Conservation (phyloP, 1,284 basidiomycete species). For the Leccinum insolens region DNA sequence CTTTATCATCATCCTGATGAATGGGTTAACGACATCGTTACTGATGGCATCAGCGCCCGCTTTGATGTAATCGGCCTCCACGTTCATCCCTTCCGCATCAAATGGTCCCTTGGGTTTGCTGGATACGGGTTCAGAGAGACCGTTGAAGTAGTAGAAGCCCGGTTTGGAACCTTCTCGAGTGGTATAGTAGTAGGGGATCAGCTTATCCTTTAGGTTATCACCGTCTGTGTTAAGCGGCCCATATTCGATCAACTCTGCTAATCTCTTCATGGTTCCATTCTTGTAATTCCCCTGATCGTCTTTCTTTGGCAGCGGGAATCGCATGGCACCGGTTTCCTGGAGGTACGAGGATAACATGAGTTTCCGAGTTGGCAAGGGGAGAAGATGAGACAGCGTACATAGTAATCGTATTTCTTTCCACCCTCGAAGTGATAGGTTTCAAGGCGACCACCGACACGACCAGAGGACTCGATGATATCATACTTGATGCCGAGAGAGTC, state of each 20-base stretch:
- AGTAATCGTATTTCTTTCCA: slow-evolving; percentile 21
- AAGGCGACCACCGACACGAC: slow-evolving; percentile 36
- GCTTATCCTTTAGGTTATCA: slow-evolving; percentile 6
- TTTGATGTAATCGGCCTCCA: slow-evolving; percentile 10
- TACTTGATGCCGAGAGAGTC: slow-evolving; percentile 36
- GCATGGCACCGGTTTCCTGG: slow-evolving; percentile 40
- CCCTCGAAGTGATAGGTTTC: slow-evolving; percentile 34
- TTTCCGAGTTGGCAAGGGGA: neutral
- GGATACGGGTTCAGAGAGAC: neutral
- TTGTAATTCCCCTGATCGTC: slow-evolving; percentile 14
- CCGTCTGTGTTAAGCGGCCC: slow-evolving; percentile 10
- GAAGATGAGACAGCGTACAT: slow-evolving; percentile 3
- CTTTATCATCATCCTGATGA: slow-evolving; percentile 9
- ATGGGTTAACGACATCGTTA: slow-evolving; percentile 12
- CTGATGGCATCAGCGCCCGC: slow-evolving; percentile 14
- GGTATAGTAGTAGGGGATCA: slow-evolving; percentile 18
- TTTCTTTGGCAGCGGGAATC: slow-evolving; percentile 34
- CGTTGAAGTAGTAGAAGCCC: slow-evolving; percentile 18
- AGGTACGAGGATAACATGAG: neutral
- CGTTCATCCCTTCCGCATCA: slow-evolving; percentile 10
- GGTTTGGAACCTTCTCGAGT: slow-evolving; percentile 6
- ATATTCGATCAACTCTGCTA: slow-evolving; percentile 27
- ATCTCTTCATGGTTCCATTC: slow-evolving; percentile 32
- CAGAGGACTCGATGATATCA: slow-evolving; percentile 37
- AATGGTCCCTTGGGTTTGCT: slow-evolving; percentile 4